These are phyloP conservation scores for Ceratocystiopsis minuta DNA, from an alignment of 2,329 filamentous ascomycete genomes.

Conservation along the genomic window DNA sequence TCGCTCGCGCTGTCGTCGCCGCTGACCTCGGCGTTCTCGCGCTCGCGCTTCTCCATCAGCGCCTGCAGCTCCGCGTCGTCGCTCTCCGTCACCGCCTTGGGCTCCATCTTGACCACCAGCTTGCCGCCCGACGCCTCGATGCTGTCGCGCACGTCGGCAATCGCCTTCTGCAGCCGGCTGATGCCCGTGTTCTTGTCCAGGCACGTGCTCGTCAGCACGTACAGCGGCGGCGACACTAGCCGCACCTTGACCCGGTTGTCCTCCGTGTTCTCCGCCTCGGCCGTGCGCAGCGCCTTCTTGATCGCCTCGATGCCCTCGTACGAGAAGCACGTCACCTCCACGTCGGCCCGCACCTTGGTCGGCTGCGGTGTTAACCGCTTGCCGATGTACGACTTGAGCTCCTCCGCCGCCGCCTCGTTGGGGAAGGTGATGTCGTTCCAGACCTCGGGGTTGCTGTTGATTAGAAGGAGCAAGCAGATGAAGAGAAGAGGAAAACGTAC, in stretches of 20 bases:
- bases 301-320: slow-evolving; percentile 98
- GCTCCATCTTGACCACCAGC: slow-evolving; percentile 90
- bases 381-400: slow-evolving; percentile 87
- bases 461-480: slow-evolving; percentile 3
- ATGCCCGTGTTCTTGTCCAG: slow-evolving; percentile 85
- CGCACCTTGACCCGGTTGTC: slow-evolving; percentile 96
- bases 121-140: slow-evolving; percentile 65
- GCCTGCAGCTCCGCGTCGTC: slow-evolving; percentile 94
- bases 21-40: slow-evolving; percentile 94
- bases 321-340: slow-evolving; percentile 86
- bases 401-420: slow-evolving; percentile 66
- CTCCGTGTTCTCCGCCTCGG: slow-evolving; percentile 79
- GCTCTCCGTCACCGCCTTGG: slow-evolving; percentile 96
- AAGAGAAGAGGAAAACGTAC: slow-evolving; percentile 27
- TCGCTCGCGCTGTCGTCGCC: slow-evolving; percentile 93
- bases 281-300: slow-evolving; percentile 78
- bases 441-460: slow-evolving; percentile 66
- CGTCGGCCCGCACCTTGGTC: slow-evolving; percentile 96
- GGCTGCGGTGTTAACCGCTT: slow-evolving; percentile 95
- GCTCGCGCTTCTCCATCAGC: slow-evolving; percentile 96
- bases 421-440: slow-evolving; percentile 90
- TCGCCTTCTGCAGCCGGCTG: slow-evolving; percentile 68
- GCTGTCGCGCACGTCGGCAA: slow-evolving; percentile 64
- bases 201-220: slow-evolving; percentile 89
- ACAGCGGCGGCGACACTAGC: slow-evolving; percentile 92